These are phyloP conservation scores for Tuber aestivum DNA, from an alignment of 495 filamentous ascomycete genomes.

Conservation along the genomic window DNA sequence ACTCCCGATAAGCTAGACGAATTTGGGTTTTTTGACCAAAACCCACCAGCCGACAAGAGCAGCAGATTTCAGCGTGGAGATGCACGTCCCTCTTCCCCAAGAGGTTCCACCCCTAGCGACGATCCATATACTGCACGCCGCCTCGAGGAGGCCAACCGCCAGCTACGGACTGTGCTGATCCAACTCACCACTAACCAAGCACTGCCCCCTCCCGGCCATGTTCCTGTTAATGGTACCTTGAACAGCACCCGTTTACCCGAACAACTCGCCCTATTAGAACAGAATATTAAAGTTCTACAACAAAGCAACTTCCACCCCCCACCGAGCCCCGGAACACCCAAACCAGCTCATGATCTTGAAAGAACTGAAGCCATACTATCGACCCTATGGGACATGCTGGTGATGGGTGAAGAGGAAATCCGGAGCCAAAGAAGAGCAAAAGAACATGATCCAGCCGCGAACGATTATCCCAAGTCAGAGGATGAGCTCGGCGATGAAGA, in stretches of 20 bases:
- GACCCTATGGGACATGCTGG: slow-evolving; percentile 68
- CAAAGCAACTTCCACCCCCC: slow-evolving; percentile 36
- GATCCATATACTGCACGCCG: slow-evolving; percentile 61
- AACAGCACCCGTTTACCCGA: slow-evolving; percentile 45
- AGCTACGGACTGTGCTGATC: slow-evolving; percentile 51
- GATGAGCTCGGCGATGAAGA: slow-evolving; percentile 50
- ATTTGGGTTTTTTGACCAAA: slow-evolving; percentile 49
- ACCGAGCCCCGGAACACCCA: slow-evolving; percentile 17
- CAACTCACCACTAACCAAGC: slow-evolving; percentile 46
- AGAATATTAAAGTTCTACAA: slow-evolving; percentile 45
- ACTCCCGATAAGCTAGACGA: slow-evolving; percentile 62
- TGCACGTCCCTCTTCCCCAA: slow-evolving; percentile 24
- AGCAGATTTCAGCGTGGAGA: slow-evolving; percentile 38
- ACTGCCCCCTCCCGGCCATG: slow-evolving; percentile 50
- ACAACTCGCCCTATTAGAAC: slow-evolving; percentile 53
- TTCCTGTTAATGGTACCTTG: slow-evolving; percentile 46
- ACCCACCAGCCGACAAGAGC: slow-evolving; percentile 48
- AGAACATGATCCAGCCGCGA: slow-evolving; percentile 49
- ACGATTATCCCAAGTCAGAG: slow-evolving; percentile 48
- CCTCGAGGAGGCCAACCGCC: slow-evolving; percentile 66
- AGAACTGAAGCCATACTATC: slow-evolving; percentile 58
- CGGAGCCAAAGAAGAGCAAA: slow-evolving; percentile 51
- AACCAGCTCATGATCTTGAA: slow-evolving; percentile 46
- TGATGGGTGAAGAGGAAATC: slow-evolving; percentile 57
- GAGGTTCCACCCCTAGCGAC: slow-evolving; percentile 39